Conservation (phyloP, 805 yeast genomes). For the Cyberlindnera suaveolens region DNA sequence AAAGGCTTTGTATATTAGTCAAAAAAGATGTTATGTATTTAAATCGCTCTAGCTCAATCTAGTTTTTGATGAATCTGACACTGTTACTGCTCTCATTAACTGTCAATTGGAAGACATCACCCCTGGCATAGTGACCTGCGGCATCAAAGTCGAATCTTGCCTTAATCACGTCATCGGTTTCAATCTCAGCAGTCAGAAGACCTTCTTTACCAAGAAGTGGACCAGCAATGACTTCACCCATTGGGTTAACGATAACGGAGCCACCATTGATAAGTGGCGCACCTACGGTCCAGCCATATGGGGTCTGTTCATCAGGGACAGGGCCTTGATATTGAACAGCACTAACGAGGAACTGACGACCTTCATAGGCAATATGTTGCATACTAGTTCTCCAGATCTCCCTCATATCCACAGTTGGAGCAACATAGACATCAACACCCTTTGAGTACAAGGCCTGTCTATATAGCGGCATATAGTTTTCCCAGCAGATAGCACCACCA, state of each 20-base stretch:
- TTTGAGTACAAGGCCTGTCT: constrained; percentile 37
- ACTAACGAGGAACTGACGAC: constrained; percentile 33
- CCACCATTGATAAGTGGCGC: constrained; percentile 36
- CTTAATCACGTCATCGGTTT: constrained; percentile 29
- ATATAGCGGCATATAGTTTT: constrained; percentile 36
- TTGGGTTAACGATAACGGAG: constrained; percentile 33
- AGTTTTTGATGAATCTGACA: constrained; percentile 8
- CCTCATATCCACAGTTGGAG: constrained; percentile 41
- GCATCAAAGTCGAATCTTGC: constrained; percentile 39
- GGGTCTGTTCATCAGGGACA: constrained; percentile 22
- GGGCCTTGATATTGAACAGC: constrained; percentile 36
- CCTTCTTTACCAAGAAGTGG: constrained; percentile 38
- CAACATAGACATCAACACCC: constrained; percentile 35
- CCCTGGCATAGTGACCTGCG: constrained; percentile 38
- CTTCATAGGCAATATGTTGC: constrained; percentile 37
- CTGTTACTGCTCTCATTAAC: constrained; percentile 32
- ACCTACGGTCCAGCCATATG: constrained; percentile 27
- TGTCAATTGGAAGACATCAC: constrained; percentile 36
- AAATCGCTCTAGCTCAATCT: neutral
- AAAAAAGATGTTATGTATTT: no score
- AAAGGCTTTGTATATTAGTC: neutral
- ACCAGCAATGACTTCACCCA: constrained; percentile 38
- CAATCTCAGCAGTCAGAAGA: constrained; percentile 34
- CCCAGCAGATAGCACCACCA: constrained; percentile 47
- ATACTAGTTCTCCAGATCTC: constrained; percentile 38